Evolutionary conservation across 805 yeast species (phyloP).

Genomic region (Diddensiella santjacobensis): DNA sequence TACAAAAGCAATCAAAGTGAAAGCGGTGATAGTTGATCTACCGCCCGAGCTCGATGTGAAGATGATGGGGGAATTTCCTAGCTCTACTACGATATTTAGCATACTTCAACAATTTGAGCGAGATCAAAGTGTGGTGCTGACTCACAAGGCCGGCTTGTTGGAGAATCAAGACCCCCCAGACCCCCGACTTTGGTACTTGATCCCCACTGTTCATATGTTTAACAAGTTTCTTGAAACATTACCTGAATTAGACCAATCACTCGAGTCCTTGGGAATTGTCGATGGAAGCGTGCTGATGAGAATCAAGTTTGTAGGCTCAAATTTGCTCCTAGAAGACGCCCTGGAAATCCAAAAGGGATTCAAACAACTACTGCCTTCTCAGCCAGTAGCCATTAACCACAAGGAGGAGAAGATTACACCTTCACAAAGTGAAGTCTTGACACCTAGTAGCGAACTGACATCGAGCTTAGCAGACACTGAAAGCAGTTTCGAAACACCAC

Average conservation of each 20-base stretch:
- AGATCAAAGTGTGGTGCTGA: constrained; percentile 24
- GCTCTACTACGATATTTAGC: constrained; percentile 20
- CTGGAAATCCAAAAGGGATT: neutral
- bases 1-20: constrained; percentile 11
- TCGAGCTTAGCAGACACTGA: neutral
- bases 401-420: neutral
- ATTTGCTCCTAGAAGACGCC: constrained; percentile 7
- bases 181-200: constrained; percentile 17
- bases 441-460: neutral
- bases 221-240: constrained; percentile 14
- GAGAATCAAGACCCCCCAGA: constrained; percentile 2
- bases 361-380: neutral
- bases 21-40: constrained; percentile 19
- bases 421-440: neutral
- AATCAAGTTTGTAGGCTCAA: constrained; percentile 20
- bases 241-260: constrained; percentile 18
- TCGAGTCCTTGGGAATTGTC: constrained; percentile 20
- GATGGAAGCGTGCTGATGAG: constrained; percentile 21
- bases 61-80: constrained; percentile 20
- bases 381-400: too few species aligned
- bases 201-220: constrained; percentile 24
- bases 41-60: constrained; percentile 20
- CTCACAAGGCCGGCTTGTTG: constrained; percentile 14
- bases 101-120: constrained; percentile 25
- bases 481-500: neutral